These are phyloP conservation scores for Starmerella stellata DNA, from an alignment of 805 yeast genomes.

Conservation along the genomic window DNA sequence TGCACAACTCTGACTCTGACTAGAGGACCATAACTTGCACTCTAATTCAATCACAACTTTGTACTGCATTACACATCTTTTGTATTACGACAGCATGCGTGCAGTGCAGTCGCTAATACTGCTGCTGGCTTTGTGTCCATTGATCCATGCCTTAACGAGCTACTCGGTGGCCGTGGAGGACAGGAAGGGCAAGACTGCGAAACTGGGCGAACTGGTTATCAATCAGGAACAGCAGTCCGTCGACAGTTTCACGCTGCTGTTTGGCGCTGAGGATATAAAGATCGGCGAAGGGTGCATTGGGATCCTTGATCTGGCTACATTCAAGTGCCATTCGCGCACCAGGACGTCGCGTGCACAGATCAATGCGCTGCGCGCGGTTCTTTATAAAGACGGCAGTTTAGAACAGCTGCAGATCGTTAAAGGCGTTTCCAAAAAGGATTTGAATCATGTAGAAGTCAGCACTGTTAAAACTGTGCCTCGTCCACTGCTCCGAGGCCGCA, in stretches of 20 bases:
- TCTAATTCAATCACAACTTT: too few relatives aligned
- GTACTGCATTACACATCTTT: too few relatives aligned
- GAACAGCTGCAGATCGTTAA: conserved; percentile 4
- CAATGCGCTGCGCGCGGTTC: conserved; percentile 2
- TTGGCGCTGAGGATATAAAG: background rate
- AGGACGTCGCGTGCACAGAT: background rate
- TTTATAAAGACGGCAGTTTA: conserved; percentile 3
- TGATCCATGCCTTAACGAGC: background rate
- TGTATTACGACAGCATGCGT: too few relatives aligned
- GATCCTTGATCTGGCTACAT: conserved; percentile 1
- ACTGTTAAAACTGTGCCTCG: conserved; percentile 4
- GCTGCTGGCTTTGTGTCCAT: too few relatives aligned
- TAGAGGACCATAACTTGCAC: too few relatives aligned
- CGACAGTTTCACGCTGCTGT: background rate
- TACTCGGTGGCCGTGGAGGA: background rate
- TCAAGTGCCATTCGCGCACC: conserved; percentile 8
- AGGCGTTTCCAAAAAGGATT: conserved; percentile 15
- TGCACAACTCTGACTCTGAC: too few relatives aligned
- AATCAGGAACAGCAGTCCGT: background rate
- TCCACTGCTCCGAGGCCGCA: conserved; percentile 1
- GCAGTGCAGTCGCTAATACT: too few relatives aligned
- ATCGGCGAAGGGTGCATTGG: conserved; percentile 10
- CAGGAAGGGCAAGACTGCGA: background rate
- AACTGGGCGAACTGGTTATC: background rate
- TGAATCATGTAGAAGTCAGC: background rate